A percentile compares a stretch with the other conserved stretches of the same genome.
These are phyloP conservation scores for Crocinoboletus sp. DNA, from an alignment of 1,284 basidiomycete genomes.

Conservation along the genomic window DNA sequence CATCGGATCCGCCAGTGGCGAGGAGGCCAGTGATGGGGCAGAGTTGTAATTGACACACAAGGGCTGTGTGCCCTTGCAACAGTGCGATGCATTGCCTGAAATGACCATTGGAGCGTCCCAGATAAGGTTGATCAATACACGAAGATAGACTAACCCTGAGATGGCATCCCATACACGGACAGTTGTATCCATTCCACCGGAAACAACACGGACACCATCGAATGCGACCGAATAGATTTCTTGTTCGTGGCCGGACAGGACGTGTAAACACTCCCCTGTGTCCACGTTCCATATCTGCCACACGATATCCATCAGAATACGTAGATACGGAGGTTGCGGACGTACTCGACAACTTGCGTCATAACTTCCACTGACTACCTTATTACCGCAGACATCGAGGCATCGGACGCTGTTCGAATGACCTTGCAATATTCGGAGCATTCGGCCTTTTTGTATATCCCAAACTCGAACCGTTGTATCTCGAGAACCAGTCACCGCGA, in stretches of 20 bases:
- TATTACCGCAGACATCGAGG: constrained; percentile 81
- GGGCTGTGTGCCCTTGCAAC: constrained; percentile 90
- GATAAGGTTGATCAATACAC: background rate
- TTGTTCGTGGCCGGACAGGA: constrained; percentile 86
- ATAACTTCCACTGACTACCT: constrained; percentile 87
- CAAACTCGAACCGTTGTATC: constrained; percentile 88
- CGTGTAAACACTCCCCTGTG: constrained; percentile 80
- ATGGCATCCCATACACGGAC: constrained; percentile 86
- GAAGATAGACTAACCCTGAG: constrained; percentile 53
- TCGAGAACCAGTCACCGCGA: constrained; percentile 88
- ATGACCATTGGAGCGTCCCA: constrained; percentile 17
- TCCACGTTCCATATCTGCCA: constrained; percentile 78
- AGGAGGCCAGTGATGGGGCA: constrained; percentile 45
- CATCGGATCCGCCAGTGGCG: constrained; percentile 91
- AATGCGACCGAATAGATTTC: constrained; percentile 95
- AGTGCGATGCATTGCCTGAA: constrained; percentile 77
- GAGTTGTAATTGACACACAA: constrained; percentile 93
- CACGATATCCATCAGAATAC: background rate
- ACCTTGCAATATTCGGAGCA: constrained; percentile 70
- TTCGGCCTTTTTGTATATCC: constrained; percentile 81
- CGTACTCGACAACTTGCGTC: constrained; percentile 79
- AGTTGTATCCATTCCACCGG: constrained; percentile 89
- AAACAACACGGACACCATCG: constrained; percentile 82
- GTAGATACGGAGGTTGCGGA: constrained; percentile 5
- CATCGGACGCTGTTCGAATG: constrained; percentile 86